These are phyloP conservation scores for Aegilops tauschii DNA, from an alignment of 176 grass and related monocot species.

Conservation along the genomic window DNA sequence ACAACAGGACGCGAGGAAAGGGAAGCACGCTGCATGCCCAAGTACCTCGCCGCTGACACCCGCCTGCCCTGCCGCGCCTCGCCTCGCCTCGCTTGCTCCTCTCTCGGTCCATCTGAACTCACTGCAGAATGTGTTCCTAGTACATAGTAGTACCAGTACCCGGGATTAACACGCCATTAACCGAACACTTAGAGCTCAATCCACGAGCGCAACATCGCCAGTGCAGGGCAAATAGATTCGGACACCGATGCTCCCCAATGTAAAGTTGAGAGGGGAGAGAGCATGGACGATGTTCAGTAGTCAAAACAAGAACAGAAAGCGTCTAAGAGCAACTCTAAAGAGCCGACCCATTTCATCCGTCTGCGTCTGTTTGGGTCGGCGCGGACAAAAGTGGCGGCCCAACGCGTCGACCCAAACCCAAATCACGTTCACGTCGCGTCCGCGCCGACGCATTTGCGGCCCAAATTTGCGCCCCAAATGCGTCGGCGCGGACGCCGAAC, in stretches of 20 bases:
- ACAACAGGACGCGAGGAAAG: constrained; percentile 19
- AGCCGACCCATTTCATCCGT: too few relatives aligned
- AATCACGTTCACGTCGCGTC: too few relatives aligned
- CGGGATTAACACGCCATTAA: not conserved
- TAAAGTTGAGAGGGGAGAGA: not conserved
- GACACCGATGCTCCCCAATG: too few relatives aligned
- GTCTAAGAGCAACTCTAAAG: too few relatives aligned
- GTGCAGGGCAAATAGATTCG: not conserved
- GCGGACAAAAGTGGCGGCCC: too few relatives aligned
- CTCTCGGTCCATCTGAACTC: not conserved
- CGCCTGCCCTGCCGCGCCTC: not conserved
- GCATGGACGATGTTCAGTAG: not conserved
- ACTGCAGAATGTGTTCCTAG: not conserved
- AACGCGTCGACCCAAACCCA: too few relatives aligned
- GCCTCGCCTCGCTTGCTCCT: not conserved
- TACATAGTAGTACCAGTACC: not conserved
- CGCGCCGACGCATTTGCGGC: too few relatives aligned
- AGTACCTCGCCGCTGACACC: constrained; percentile 19
- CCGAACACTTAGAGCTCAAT: not conserved
- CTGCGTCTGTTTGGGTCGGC: too few relatives aligned
- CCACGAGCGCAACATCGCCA: not conserved
- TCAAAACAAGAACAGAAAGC: not conserved
- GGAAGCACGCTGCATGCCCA: constrained; percentile 1
- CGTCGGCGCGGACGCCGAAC: too few relatives aligned
- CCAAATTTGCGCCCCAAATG: too few relatives aligned